phyloP scores from a whole-genome alignment of 106 monocot species.

The Dioscorea alata region DNA sequence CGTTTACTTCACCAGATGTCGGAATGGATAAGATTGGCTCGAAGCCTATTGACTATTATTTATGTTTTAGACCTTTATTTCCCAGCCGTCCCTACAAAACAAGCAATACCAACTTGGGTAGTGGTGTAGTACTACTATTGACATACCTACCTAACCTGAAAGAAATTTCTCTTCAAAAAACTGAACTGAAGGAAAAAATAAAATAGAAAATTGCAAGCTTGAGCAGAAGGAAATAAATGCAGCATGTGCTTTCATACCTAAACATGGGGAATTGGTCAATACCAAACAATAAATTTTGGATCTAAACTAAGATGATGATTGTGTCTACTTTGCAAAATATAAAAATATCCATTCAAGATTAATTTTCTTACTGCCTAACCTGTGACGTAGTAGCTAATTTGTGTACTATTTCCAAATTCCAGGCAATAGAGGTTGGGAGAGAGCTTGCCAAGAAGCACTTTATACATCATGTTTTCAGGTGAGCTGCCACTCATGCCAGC shows the following conservation, averaged over 20 bases:
- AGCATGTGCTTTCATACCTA: background rate
- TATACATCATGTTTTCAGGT: conserved; percentile 91
- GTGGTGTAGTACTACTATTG: too few species aligned
- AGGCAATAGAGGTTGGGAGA: conserved; percentile 81
- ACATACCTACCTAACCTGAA: too few species aligned
- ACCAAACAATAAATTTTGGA: too few species aligned
- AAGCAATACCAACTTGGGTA: too few species aligned
- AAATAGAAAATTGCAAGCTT: too few species aligned
- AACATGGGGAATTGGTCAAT: background rate
- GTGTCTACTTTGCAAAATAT: background rate
- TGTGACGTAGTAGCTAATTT: background rate
- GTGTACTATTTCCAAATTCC: background rate
- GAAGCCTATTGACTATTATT: too few species aligned
- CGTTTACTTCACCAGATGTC: too few species aligned
- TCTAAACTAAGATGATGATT: background rate
- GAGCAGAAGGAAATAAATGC: background rate
- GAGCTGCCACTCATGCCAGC: background rate
- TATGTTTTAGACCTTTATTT: too few species aligned
- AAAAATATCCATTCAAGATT: background rate
- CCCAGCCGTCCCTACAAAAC: too few species aligned
- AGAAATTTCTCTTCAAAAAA: too few species aligned
- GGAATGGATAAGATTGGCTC: too few species aligned
- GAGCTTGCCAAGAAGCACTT: conserved; percentile 80
- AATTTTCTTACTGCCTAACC: background rate
- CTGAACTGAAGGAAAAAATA: too few species aligned